These are phyloP conservation scores for Coemansia sp. DNA, from an alignment of 192 early-diverging fungal species.

Conservation along the genomic window DNA sequence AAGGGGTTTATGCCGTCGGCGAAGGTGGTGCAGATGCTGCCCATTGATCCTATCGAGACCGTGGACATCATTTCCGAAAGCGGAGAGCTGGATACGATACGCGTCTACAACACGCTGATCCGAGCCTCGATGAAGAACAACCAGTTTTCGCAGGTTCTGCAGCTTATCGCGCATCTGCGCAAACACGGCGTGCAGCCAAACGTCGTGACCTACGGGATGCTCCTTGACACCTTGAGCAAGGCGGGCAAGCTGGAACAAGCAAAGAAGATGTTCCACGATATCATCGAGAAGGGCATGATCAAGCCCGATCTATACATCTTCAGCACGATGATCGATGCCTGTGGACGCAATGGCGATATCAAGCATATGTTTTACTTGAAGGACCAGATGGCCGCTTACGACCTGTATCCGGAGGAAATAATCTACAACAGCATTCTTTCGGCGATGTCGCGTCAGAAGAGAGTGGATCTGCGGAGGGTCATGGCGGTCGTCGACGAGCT, in stretches of 20 bases:
- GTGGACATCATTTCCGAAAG: conserved; percentile 21
- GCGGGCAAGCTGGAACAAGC: conserved; percentile 34
- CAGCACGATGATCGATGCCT: conserved; percentile 45
- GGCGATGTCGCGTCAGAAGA: conserved; percentile 23
- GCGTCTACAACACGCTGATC: conserved; percentile 46
- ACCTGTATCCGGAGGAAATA: conserved; percentile 15
- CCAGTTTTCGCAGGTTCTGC: conserved; percentile 26
- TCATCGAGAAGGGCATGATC: conserved; percentile 15
- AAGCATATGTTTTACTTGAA: conserved; percentile 26
- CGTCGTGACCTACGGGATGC: conserved; percentile 39
- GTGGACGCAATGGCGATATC: conserved; percentile 37
- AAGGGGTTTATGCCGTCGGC: conserved; percentile 29
- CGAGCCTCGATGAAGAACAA: conserved; percentile 31
- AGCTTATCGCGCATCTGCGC: conserved; percentile 40
- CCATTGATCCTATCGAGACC: conserved; percentile 22
- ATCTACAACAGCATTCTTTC: conserved; percentile 46
- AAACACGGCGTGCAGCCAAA: conserved; percentile 24
- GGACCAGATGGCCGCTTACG: conserved; percentile 22
- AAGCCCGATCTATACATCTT: conserved; percentile 40
- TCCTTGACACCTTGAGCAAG: conserved; percentile 50
- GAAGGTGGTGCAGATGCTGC: conserved; percentile 20
- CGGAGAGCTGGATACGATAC: conserved; percentile 18
- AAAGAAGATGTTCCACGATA: conserved; percentile 26
- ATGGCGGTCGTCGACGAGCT: conserved; percentile 25
- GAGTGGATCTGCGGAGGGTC: conserved; percentile 20